phyloP scores from a whole-genome alignment of 2,329 filamentous ascomycete species.

The Talaromyces verruculosus region DNA sequence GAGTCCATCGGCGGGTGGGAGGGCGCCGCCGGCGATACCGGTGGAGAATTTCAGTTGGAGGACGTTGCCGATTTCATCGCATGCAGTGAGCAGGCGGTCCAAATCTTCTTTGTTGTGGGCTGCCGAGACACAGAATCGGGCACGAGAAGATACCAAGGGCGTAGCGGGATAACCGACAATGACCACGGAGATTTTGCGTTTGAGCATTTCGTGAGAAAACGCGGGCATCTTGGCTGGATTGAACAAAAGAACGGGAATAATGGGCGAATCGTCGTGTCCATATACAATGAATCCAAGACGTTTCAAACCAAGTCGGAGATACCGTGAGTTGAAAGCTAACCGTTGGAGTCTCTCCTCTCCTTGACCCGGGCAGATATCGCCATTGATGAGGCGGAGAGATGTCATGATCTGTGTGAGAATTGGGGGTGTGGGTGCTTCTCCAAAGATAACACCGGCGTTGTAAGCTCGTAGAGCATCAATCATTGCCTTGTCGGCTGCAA shows the following conservation, averaged over 20 bases:
- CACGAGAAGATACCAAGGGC: conserved; percentile 89
- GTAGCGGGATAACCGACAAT: conserved; percentile 97
- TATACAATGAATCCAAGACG: conserved; percentile 95
- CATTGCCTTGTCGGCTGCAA: conserved; percentile 83
- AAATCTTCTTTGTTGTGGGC: conserved; percentile 98
- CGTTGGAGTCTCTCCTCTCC: conserved; percentile 93
- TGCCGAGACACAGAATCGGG: conserved; percentile 91
- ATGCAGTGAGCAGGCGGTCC: conserved; percentile 82
- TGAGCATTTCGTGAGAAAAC: conserved; percentile 97
- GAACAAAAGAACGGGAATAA: conserved; percentile 91
- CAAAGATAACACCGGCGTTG: conserved; percentile 83
- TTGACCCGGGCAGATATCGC: conserved; percentile 83
- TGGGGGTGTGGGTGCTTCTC: conserved; percentile 82
- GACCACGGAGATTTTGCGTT: conserved; percentile 95
- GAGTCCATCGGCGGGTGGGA: conserved; percentile 71
- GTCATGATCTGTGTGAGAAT: conserved; percentile 89
- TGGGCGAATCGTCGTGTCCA: conserved; percentile 95
- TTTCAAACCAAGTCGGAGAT: conserved; percentile 95
- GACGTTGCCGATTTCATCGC: conserved; percentile 87
- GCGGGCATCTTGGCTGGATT: conserved; percentile 99
- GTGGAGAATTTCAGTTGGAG: conserved; percentile 97
- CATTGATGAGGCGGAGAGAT: conserved; percentile 82
- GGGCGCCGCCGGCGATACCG: conserved; percentile 83
- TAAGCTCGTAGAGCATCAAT: conserved; percentile 86
- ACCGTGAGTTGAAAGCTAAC: conserved; percentile 96